Evolutionary conservation across 163 green algal genomes (phyloP), one percentile per base, ranked within the genome.

Genomic region (Coccomyxa subellipsoidea): DNA sequence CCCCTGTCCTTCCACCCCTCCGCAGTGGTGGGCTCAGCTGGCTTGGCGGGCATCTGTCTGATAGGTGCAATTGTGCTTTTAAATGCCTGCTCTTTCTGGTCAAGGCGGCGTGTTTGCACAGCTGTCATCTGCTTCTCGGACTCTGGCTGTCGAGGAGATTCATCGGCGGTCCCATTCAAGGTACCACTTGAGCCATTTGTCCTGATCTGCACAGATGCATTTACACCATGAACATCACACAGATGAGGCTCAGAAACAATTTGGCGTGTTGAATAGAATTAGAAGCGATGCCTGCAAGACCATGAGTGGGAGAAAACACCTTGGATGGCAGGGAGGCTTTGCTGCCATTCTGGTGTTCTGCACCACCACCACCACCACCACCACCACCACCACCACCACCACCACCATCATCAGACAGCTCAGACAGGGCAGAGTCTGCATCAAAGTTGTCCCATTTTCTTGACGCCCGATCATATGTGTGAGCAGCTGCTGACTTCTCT

Each of bases 381-480:
- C n/a, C n/a, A n/a, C n/a, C n/a, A n/a, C n/a, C n/a, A 36, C 53
- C 37, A 34, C n/a, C 29, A 32, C 3, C 29, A 25, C n/a, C 85
- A 25, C 71, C 80, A 12, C 25, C 39, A 69, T 88, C 77, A 12
- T 86, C 85, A 77, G 82, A 73, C 15, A 47, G 78, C 37, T 73
- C 84, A 34, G 80, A 69, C 73, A 94, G 37, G 27, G 88, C 88
- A 0, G 87, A 88, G 40, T 96, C 92, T 1, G 91, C 84, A 82
- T 96, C 91, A 82, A 96, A 93, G 70, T 90, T 91, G 77, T 96
- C 92, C 93, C 93, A 96, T 54, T 93, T 94, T 71, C 73, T 59
- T 27, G 70, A 85, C 80, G 90, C 94, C n/a, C 91, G 82, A 9
- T 91, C 84, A 82, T 96, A 93, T 0, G 92, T 97, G 87, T 97